These are phyloP conservation scores for Purpureocillium takamizusanense DNA, from an alignment of 2,329 filamentous ascomycete genomes.

Conservation along the genomic window DNA sequence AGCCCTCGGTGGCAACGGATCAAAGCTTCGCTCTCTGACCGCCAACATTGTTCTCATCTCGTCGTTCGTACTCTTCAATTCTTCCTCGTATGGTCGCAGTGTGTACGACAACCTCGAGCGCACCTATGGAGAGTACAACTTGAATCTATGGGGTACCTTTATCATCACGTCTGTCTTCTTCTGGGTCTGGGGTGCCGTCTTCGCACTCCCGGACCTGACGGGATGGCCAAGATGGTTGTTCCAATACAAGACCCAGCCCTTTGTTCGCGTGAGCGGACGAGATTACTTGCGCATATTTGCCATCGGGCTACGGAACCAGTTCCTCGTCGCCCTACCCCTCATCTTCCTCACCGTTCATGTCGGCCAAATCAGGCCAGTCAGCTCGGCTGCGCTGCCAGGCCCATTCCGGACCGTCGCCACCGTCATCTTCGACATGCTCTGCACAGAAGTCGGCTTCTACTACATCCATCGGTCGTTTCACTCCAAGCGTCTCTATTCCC, in stretches of 20 bases:
- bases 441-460: conserved; percentile 37
- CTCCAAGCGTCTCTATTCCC: conserved; percentile 29
- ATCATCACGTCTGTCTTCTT: conserved; percentile 28
- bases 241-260: conserved; percentile 40
- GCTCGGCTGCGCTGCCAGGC: conserved; percentile 3
- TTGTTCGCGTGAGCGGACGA: conserved; percentile 14
- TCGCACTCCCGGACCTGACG: conserved; percentile 25
- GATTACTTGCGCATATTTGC: conserved; percentile 8
- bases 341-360: neutral
- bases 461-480: conserved; percentile 41
- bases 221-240: conserved; percentile 32
- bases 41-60: conserved; percentile 1
- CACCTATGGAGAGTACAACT: conserved; percentile 12
- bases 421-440: conserved; percentile 7
- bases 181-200: conserved; percentile 28
- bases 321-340: conserved; percentile 16
- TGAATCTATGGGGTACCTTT: conserved; percentile 27
- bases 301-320: conserved; percentile 34
- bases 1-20: neutral
- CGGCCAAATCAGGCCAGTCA: neutral
- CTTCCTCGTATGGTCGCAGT: conserved; percentile 2
- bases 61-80: conserved; percentile 7
- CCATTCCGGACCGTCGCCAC: conserved; percentile 4
- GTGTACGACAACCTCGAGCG: conserved; percentile 7
- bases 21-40: conserved; percentile 1